Evolutionary conservation across 2,329 filamentous ascomycete species (phyloP), one percentile per base, ranked within the genome.

Genomic region (Paraphaeosphaeria sporulosa): DNA sequence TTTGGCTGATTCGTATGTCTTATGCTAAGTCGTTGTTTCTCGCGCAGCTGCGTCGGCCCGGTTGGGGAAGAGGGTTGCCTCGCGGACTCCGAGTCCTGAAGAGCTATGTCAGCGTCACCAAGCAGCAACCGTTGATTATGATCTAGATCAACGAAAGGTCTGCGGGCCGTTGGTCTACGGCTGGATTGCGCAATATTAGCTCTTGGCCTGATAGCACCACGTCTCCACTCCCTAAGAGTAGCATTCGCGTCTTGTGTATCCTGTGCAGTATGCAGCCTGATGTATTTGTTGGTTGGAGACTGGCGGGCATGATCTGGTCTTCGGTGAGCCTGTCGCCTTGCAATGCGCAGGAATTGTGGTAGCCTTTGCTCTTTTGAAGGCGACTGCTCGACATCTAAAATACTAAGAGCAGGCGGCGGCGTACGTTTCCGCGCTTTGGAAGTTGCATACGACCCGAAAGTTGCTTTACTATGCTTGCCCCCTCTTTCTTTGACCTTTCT

Each of bases 261-360:
- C 9, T 76, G 66, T 34, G 73, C 76, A 25, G 82, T 86, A 17
- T 81, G 82, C 27, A 89, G 72, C 54, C 80, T 78, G 52, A 88
- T 78, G 40, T 83, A 76, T 65, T 88, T 87, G 52, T 76, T 74
- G 23, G 76, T 78, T 17, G 83, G 85, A 46, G 82, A 84, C 64
- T 83, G 81, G 57, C 85, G 81, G 38, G 82, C 85, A 66, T 76
- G 69, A 66, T 86, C 81, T 25, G 75, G 71, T 49, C 80, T 78
- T 43, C 76, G 79, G 9, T 83, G 82, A 51, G 81, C 84, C 65
- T 81, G 79, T 61, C 87, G 82, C 30, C 81, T 80, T 36, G 87
- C 87, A 59, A 89, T 70, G 55, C 81, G 81, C 6, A 89, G 75
- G 56, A 89, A 89, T 23, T 81, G 80, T 9, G 87, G 85, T 40